Base-by-base conservation (phyloP, 1,284 basidiomycete genomes). In the Vanrija sp. region DNA sequence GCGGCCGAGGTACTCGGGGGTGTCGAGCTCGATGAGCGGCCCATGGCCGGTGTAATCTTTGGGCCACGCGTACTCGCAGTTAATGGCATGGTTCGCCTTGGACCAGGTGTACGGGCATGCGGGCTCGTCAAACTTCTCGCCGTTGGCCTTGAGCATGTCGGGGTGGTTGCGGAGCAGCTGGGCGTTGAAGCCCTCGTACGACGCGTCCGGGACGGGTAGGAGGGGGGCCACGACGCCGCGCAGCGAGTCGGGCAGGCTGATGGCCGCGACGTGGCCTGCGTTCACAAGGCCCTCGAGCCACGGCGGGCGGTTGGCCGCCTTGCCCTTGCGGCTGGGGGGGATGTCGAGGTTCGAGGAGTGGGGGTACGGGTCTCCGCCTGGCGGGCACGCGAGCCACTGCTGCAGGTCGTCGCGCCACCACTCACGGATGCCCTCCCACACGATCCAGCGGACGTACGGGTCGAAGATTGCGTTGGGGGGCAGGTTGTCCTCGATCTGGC, bases 1-100 rank as follows among this genome's bases (percentile, higher is more conserved):
- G 23, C 77, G 76, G 1, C 87, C 90, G 1, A 86, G 77, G 67
- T 96, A 96, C 60, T 85, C 79, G 0, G 88, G 85, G 21, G 88
- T 91, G 73, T 94, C 88, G n/a, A 96, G 82, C 74, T 95, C 88
- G 34, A 89, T 80, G 57, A 84, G 80, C 0, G 75, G 67, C 1
- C 69, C 68, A 8, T 47, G 44, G 15, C 72, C 74, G 4, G 61
- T 65, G 51, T 73, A 75, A 19, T 80, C 86, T 56, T 77, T 75
- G 0, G 87, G 91, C 87, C 86, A 95, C 1, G 88, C 82, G 55
- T 89, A 73, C 14, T 84, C 82, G 77, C 90, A 93, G 76, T 91
- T 89, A 57, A 91, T 81, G 48, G 78, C 67, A 66, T 92, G 88
- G 54, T 88, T 81, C 1, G 83, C 81, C 57, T 81, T 75, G 0